Conservation (phyloP, 2,329 filamentous ascomycete genomes). For the Alternaria sp. region DNA sequence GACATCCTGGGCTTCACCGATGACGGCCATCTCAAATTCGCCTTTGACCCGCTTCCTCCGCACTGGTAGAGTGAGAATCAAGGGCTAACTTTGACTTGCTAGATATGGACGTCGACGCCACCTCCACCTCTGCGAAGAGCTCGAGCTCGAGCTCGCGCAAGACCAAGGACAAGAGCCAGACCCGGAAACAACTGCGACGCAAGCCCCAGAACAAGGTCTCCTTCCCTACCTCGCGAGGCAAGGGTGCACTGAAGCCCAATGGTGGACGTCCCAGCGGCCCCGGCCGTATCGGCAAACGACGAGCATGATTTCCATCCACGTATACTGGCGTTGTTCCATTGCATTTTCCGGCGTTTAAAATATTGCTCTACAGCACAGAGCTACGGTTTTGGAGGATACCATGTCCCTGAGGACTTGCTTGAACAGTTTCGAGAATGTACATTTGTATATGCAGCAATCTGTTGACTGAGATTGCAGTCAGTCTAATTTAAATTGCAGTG, state of each 20-base stretch:
- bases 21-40: conserved; percentile 43
- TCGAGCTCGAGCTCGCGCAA: conserved; percentile 27
- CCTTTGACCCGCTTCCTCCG: conserved; percentile 47
- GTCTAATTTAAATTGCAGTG: neutral
- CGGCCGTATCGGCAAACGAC: conserved; percentile 36
- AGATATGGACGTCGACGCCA: conserved; percentile 52
- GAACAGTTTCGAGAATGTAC: neutral
- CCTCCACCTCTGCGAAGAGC: conserved; percentile 23
- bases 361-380: conserved; percentile 20
- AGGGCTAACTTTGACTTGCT: conserved; percentile 40
- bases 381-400: conserved; percentile 34
- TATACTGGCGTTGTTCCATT: conserved; percentile 24
- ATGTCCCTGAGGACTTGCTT: conserved; percentile 18
- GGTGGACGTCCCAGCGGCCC: conserved; percentile 21
- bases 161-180: conserved; percentile 42
- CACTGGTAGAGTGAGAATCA: conserved; percentile 39
- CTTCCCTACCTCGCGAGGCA: conserved; percentile 44
- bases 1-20: conserved; percentile 50
- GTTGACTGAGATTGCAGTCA: neutral
- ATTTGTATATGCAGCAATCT: neutral
- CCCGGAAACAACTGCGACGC: conserved; percentile 46
- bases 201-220: conserved; percentile 50
- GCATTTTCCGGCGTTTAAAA: conserved; percentile 36
- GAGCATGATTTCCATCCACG: conserved; percentile 24
- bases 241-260: conserved; percentile 45